Base-by-base conservation (phyloP, 176 grass and related monocot genomes). In the Hordeum vulgare region DNA sequence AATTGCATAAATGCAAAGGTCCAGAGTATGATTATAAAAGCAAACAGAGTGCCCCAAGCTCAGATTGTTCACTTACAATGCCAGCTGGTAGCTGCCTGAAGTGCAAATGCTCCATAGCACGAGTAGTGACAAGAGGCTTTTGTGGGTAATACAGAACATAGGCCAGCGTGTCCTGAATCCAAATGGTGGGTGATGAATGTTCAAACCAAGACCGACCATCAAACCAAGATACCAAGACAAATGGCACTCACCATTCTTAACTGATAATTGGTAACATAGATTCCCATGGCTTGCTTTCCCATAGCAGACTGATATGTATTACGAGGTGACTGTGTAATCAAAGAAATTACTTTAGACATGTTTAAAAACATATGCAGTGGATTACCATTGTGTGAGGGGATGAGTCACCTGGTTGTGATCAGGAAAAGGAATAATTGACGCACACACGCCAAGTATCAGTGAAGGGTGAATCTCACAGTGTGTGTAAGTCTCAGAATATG, bases 281-380 rank as follows among this genome's bases (percentile, higher is more conserved):
- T 99, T 76, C 96, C 96, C 96, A 99, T 99, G 60, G 96, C 96
- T 96, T 99, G 96, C 63, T 99, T 99, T 56, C 96, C 96, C 96
- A 99, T 99, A 80, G 96, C 96, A 69, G 96, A 99, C 37, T 99
- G 96, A 80, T 99, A 99, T 75, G 96, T 99, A 90, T 99, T 99
- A 99, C 96, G 96, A 68, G 96, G 96, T 56, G 96, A 99, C 96
- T 99, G 83, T 62, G 49, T 66, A 54, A 69, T 70, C 61, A 83
- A 80, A 25, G 35, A 61, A 59, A 85, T n/a, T 8, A 74, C 71
- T 86, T 86, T 88, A 91, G 76, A 81, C 14, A 61, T 51, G 70
- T 25, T 8, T 71, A 28, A 28, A 65, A 53, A 40, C 56, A 53
- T 26, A 68, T 66, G 44, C 42, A 68, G 36, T 9, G 68, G 7